These are phyloP conservation scores for Sphaerulina musiva DNA, from an alignment of 2,329 filamentous ascomycete species.

Conservation along the genomic window DNA sequence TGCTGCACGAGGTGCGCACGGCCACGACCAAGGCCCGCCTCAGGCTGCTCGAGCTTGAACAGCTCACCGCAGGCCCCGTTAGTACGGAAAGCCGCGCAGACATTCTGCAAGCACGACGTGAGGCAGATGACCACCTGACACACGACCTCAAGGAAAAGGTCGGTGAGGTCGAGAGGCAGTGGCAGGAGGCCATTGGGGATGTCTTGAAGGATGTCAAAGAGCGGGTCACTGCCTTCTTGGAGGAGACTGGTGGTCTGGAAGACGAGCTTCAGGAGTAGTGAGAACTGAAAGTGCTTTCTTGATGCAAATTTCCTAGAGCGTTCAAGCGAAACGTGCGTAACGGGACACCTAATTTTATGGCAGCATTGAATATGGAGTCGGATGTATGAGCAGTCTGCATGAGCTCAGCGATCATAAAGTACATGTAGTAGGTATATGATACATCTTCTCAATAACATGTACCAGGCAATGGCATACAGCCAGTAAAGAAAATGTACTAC, in stretches of 20 bases:
- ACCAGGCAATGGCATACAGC: too few relatives aligned
- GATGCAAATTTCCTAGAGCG: not conserved
- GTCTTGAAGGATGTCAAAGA: slow-evolving; percentile 67
- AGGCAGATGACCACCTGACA: slow-evolving; percentile 66
- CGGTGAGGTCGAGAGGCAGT: slow-evolving; percentile 80
- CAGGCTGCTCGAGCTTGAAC: slow-evolving; percentile 60
- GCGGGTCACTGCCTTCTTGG: slow-evolving; percentile 64
- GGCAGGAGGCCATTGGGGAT: slow-evolving; percentile 78
- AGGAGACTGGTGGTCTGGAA: slow-evolving; percentile 81
- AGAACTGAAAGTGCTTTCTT: not conserved
- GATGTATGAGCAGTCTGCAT: too few relatives aligned
- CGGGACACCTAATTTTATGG: too few relatives aligned
- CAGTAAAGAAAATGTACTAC: too few relatives aligned
- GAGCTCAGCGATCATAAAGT: too few relatives aligned
- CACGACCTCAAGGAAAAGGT: slow-evolving; percentile 92
- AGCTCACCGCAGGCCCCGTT: slow-evolving; percentile 34
- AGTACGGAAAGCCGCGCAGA: slow-evolving; percentile 40
- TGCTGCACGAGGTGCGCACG: slow-evolving; percentile 84
- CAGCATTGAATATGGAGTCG: too few relatives aligned
- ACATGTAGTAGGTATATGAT: too few relatives aligned
- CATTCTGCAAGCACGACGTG: slow-evolving; percentile 53
- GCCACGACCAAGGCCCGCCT: slow-evolving; percentile 65
- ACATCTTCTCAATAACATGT: too few relatives aligned
- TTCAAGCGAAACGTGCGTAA: slow-evolving; percentile 1
- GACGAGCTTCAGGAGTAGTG: slow-evolving; percentile 49